phyloP scores from a whole-genome alignment of 148 eudicot genomes.

The Euryodendron excelsum region DNA sequence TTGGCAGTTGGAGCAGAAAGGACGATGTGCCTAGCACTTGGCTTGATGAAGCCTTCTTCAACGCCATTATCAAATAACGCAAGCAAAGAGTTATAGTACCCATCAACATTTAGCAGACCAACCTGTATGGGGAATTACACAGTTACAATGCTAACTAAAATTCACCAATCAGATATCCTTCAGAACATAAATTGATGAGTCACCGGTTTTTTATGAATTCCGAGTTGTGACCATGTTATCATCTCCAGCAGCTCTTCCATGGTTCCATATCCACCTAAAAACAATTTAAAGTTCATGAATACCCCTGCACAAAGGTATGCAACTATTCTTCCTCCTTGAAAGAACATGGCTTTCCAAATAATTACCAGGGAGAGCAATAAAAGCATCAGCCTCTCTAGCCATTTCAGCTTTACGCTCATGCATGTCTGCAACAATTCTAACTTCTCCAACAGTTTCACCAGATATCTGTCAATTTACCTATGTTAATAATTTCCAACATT shows the following conservation, averaged over 20 bases:
- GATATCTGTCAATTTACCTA: conserved; percentile 59
- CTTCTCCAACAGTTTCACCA: conserved; percentile 78
- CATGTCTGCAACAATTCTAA: conserved; percentile 85
- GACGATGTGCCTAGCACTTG: conserved; percentile 63
- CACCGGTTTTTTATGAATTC: conserved; percentile 89
- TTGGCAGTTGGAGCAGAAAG: conserved; percentile 76
- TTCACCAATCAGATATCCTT: background rate
- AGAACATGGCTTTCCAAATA: background rate
- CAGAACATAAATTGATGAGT: conserved; percentile 11
- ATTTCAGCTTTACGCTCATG: conserved; percentile 96
- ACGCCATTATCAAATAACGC: conserved; percentile 91
- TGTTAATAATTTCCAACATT: background rate
- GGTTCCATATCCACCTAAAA: conserved; percentile 95
- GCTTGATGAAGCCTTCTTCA: conserved; percentile 96
- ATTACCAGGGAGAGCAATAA: conserved; percentile 94
- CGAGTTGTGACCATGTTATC: conserved; percentile 97
- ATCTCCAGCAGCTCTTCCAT: conserved; percentile 92
- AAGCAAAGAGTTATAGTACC: conserved; percentile 79
- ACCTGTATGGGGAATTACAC: conserved; percentile 40
- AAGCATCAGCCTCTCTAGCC: conserved; percentile 91
- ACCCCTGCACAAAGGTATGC: background rate
- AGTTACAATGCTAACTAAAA: background rate
- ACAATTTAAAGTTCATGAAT: conserved; percentile 9
- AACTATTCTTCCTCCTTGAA: background rate
- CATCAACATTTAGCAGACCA: conserved; percentile 90